Percentiles rank a stretch among this genome's conserved stretches.
Evolutionary conservation across 257 asterid species (phyloP).

Genomic region (Solanum sejunctum): DNA sequence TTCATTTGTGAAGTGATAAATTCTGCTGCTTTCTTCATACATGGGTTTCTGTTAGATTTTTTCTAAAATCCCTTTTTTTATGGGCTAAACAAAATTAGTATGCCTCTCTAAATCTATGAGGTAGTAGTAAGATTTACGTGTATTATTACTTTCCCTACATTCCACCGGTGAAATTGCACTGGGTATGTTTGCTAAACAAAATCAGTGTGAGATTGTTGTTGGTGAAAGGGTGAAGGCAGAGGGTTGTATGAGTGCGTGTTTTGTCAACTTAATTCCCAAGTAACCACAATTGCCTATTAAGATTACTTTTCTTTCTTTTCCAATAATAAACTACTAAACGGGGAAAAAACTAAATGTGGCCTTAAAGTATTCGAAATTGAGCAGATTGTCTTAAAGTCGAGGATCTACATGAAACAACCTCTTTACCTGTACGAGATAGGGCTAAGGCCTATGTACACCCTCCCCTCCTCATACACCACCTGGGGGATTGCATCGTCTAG

Average conservation of each 20-base stretch:
- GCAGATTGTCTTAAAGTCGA: not conserved
- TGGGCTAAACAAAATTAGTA: no score
- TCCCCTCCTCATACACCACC: not conserved
- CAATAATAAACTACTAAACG: not conserved
- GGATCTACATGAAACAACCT: not conserved
- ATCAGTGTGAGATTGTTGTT: not conserved
- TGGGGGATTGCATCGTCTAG: not conserved
- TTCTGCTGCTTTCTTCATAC: not conserved
- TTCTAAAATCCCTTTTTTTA: not conserved
- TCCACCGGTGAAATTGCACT: no score
- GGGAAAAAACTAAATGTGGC: not conserved
- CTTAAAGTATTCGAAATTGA: not conserved
- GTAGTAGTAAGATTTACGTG: no score
- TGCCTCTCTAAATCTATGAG: no score
- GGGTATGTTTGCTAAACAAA: no score
- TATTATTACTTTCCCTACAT: no score
- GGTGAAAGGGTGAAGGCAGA: not conserved
- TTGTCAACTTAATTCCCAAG: not conserved
- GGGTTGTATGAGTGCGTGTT: not conserved
- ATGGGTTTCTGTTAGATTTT: not conserved
- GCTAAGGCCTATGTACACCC: not conserved
- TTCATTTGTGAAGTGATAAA: not conserved
- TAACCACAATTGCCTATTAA: not conserved
- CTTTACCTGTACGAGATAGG: not conserved
- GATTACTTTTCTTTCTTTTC: not conserved